Evolutionary conservation across 306 rosid genomes (phyloP).

Genomic region (Geum urbanum): DNA sequence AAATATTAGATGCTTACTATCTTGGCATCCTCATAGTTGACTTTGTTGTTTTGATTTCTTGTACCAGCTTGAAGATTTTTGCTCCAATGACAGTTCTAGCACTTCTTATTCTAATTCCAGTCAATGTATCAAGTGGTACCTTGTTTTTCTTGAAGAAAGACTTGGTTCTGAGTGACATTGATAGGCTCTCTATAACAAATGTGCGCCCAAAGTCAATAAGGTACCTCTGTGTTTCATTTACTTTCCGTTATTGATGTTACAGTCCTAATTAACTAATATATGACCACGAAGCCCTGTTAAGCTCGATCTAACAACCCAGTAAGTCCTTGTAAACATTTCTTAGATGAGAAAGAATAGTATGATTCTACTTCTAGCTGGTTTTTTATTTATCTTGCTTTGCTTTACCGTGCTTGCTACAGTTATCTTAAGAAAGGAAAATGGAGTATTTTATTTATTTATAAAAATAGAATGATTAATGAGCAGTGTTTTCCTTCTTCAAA

Average conservation of each 20-base stretch:
- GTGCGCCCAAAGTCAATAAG: constrained; percentile 73
- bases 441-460: no score
- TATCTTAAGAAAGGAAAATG: no score
- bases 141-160: constrained; percentile 70
- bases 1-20: constrained; percentile 1
- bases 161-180: constrained; percentile 81
- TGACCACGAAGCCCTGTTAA: background rate
- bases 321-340: background rate
- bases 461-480: background rate
- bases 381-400: background rate
- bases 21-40: background rate
- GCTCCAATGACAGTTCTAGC: constrained; percentile 69
- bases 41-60: background rate
- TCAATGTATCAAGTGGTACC: constrained; percentile 85
- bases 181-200: constrained; percentile 92
- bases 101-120: constrained; percentile 86
- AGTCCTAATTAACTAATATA: background rate
- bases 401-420: background rate
- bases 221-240: constrained; percentile 28
- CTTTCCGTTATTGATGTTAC: background rate
- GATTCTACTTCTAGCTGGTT: background rate
- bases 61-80: constrained; percentile 76
- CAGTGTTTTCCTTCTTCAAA: background rate
- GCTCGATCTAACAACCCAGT: background rate
- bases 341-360: background rate